Base-by-base conservation (phyloP, 1,139 yeast species). In the Candida glucosophila region DNA sequence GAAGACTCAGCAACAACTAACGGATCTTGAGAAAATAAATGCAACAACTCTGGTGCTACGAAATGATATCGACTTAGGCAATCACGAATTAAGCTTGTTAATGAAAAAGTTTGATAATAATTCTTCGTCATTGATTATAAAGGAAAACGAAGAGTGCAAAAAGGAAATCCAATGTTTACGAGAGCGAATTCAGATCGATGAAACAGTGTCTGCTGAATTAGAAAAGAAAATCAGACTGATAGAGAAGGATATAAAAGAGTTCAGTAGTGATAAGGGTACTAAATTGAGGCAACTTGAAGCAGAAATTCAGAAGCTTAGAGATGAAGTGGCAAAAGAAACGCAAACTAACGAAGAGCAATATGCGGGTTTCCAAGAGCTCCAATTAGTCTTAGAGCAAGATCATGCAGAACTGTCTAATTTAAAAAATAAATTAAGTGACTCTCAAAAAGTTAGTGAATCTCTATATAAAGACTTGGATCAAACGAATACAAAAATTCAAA, bases 221-320 rank as follows among this genome's bases (percentile, higher is more conserved):
- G 40, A 52, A 21, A 30, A 33, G 1, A 82, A 77, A 22, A 68
- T 83, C n/a, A 36, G 43, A 6, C 48, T 48, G 5, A 76, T 83
- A 29, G 85, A 81, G 43, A 67, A 60, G 18, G 98, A 92, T 48
- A 82, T 86, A 61, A 61, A 65, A 27, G 98, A 92, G 40, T 88
- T 88, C 49, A 73, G 72, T 33, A 63, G 59, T 29, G 82, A 92
- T 48, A 88, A 86, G 40, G 85, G 88, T 1, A 70, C 78, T 1
- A 92, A 90, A 48, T 62, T 92, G 31, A 72, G 73, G 29, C 73
- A 80, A 37, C 57, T 92, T 29, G 73, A 76, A 41, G 41, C 49
- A 14, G 88, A 81, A 36, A 60, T 80, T 8, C 44, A 47, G 3
- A 24, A 34, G 5, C 46, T 78, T 24, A 53, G 64, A 12, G 36